A percentile compares a stretch with the other conserved stretches of the same genome.
These are phyloP conservation scores for Termitomyces sp. DNA, from an alignment of 768 basidiomycete genomes.

Conservation along the genomic window DNA sequence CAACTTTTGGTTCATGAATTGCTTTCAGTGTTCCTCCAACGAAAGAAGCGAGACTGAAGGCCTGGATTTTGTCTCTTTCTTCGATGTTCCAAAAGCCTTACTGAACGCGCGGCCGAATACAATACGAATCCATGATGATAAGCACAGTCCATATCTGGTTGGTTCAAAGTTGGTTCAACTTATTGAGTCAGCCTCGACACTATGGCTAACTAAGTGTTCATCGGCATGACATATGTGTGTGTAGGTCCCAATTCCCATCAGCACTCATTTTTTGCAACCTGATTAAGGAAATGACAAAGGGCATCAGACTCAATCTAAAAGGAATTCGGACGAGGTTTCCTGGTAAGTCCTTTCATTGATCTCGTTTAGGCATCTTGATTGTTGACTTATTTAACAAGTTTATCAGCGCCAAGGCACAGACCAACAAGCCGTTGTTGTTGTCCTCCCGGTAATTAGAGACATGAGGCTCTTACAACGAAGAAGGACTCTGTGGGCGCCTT, in stretches of 20 bases:
- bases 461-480: slow-evolving; percentile 8
- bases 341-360: not conserved
- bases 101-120: not conserved
- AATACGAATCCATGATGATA: too few relatives aligned
- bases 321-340: not conserved
- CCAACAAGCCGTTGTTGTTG: not conserved
- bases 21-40: too few relatives aligned
- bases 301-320: not conserved
- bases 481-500: not conserved
- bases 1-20: too few relatives aligned
- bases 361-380: not conserved
- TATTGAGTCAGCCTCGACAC: not conserved
- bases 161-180: not conserved
- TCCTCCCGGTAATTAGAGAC: slow-evolving; percentile 1
- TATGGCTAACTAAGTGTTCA: not conserved
- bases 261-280: not conserved
- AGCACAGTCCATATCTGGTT: not conserved
- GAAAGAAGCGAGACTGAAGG: too few relatives aligned
- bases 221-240: not conserved
- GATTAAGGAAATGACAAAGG: slow-evolving; percentile 1
- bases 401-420: slow-evolving; percentile 3
- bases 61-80: too few relatives aligned
- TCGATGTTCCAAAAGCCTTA: not conserved
- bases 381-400: not conserved
- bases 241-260: not conserved